A percentile compares a stretch with the other conserved stretches of the same genome.
Conservation (phyloP, 129 eudicot genomes). For the Chrysanthemum seticuspe region DNA sequence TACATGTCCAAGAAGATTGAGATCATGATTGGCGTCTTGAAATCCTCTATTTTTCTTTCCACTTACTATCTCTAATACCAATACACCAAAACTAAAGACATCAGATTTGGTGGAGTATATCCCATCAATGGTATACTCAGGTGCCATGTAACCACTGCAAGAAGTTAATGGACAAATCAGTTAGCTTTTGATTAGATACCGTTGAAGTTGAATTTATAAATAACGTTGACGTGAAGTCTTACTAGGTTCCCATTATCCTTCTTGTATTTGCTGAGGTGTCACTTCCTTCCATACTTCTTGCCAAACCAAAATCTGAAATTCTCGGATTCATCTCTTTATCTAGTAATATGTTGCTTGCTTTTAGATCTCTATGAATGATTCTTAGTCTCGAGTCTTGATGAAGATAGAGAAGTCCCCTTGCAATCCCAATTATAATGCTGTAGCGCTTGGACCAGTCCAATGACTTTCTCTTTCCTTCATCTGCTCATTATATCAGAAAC, state of each 20-base stretch:
- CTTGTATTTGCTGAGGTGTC: constrained; percentile 26
- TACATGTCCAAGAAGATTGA: constrained; percentile 43
- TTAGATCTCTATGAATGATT: constrained; percentile 34
- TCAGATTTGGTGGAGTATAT: constrained; percentile 37
- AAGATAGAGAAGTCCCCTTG: constrained; percentile 49
- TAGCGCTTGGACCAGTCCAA: constrained; percentile 35
- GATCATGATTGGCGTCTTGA: constrained; percentile 9
- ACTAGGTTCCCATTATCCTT: constrained; percentile 45
- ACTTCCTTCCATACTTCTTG: constrained; percentile 35
- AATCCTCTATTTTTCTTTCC: constrained; percentile 42
- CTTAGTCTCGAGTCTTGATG: constrained; percentile 38
- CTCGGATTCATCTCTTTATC: constrained; percentile 40
- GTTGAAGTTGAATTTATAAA: no score
- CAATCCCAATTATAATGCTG: constrained; percentile 36
- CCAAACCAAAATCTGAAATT: constrained; percentile 51
- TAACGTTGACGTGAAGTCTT: constrained; percentile 13
- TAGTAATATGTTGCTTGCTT: constrained; percentile 39
- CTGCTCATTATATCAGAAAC: constrained; percentile 6
- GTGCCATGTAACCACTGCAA: constrained; percentile 43
- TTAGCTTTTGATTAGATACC: not conserved
- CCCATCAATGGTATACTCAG: constrained; percentile 41
- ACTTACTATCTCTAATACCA: constrained; percentile 36
- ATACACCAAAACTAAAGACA: constrained; percentile 42
- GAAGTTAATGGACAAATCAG: not conserved
- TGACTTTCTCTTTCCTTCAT: constrained; percentile 1